Base-by-base conservation (phyloP, 345 rosid genomes). In the Punica granatum region DNA sequence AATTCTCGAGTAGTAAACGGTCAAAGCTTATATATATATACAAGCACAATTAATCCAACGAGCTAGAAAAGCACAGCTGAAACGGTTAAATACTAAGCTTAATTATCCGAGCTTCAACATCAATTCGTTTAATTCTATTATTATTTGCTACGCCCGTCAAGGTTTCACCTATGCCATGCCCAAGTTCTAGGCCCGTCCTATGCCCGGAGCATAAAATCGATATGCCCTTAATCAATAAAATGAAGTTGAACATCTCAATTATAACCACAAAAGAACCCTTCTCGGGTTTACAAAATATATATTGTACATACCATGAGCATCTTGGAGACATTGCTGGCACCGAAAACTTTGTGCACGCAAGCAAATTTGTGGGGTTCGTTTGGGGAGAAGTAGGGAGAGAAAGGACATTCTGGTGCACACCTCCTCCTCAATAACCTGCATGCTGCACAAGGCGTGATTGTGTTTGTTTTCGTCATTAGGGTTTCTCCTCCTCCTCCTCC, bases 311-410 rank as follows among this genome's bases (percentile, higher is more conserved):
- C 96, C 96, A 82, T 79, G 32, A 92, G 84, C 90, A 90, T 78
- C 82, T 90, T 92, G 59, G 92, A 86, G 81, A 92, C 94, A 68
- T 92, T 92, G 74, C 96, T 92, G 59, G 98, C 98, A 32, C 95
- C 95, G 60, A 88, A 92, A 68, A 92, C 91, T 79, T 80, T 88
- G 75, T 90, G 96, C 65, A 92, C 89, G 5, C 87, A 84, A 49
- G 96, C 94, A 66, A 92, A 90, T 72, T 88, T 92, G 41, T 88
- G 91, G 62, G 98, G 90, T 66, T 92, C 94, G 35, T 86, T 86
- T 2, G 98, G 98, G 7, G 98, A 89, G 73, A 92, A 92, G 73
- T 92, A 92, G 0, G 96, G 98, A 49, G 91, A 86, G 74, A 89
- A 89, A 2, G 95, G 96, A 67, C 98, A 92, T 69, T 89, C 94